phyloP scores from a whole-genome alignment of 2,329 filamentous ascomycete genomes.

The Pleomassaria siparia region DNA sequence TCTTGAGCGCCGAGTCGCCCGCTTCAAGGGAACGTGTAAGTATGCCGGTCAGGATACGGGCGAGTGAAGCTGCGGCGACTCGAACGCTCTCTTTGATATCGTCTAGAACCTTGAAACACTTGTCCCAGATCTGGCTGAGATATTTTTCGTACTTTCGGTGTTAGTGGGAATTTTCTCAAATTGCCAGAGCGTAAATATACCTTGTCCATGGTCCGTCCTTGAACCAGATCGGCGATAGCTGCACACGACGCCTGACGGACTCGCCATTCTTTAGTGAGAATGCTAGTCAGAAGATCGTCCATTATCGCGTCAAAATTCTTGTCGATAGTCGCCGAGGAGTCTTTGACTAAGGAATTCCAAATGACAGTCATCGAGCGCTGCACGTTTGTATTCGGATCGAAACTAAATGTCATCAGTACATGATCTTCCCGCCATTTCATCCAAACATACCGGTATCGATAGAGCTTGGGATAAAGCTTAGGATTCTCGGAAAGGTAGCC shows the following conservation, averaged over 20 bases:
- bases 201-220: constrained; percentile 66
- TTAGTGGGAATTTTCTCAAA: constrained; percentile 10
- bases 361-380: constrained; percentile 96
- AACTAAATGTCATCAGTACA: constrained; percentile 46
- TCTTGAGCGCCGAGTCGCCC: constrained; percentile 65
- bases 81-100: constrained; percentile 94
- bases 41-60: constrained; percentile 79
- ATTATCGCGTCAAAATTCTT: constrained; percentile 86
- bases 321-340: constrained; percentile 74
- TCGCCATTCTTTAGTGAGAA: constrained; percentile 90
- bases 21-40: constrained; percentile 84
- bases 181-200: constrained; percentile 16
- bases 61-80: constrained; percentile 76
- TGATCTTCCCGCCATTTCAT: neutral
- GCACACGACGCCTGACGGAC: constrained; percentile 89
- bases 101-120: constrained; percentile 87
- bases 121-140: constrained; percentile 80
- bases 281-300: constrained; percentile 79
- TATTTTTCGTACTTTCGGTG: constrained; percentile 71
- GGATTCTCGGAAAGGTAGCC: constrained; percentile 76
- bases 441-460: constrained; percentile 66
- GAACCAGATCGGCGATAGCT: constrained; percentile 83
- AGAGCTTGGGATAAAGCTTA: constrained; percentile 93
- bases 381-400: constrained; percentile 92
- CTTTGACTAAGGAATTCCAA: constrained; percentile 94